Evolutionary conservation across 2,329 filamentous ascomycete species (phyloP).

Genomic region (Cryoendolithus antarcticus): DNA sequence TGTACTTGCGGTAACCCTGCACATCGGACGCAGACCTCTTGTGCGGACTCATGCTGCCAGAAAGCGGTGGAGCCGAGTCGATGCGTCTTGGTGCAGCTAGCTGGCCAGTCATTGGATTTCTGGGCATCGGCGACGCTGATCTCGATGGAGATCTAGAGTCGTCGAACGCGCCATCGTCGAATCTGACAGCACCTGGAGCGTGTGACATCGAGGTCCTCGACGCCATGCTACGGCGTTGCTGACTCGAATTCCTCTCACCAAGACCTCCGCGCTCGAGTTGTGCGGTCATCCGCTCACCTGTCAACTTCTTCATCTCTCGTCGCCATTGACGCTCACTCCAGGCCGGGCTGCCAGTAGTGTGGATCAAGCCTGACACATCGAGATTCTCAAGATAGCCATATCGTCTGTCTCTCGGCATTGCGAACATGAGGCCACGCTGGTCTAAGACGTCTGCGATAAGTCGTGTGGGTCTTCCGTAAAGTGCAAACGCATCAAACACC

Average conservation of each 20-base stretch:
- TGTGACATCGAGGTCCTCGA: slow-evolving; percentile 25
- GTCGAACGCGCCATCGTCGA: slow-evolving; percentile 30
- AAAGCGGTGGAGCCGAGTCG: slow-evolving; percentile 30
- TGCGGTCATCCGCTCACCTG: slow-evolving; percentile 59
- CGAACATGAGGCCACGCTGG: slow-evolving; percentile 88
- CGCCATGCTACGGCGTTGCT: slow-evolving; percentile 32
- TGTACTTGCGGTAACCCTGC: slow-evolving; percentile 31
- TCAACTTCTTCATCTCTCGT: slow-evolving; percentile 76
- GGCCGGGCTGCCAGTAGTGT: slow-evolving; percentile 58
- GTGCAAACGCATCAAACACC: slow-evolving; percentile 78
- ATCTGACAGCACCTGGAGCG: slow-evolving; percentile 25
- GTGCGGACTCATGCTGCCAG: slow-evolving; percentile 24
- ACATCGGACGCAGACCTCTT: slow-evolving; percentile 39
- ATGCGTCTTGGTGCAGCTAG: slow-evolving; percentile 25
- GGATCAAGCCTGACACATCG: slow-evolving; percentile 71
- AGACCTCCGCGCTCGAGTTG: slow-evolving; percentile 14
- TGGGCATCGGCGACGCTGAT: slow-evolving; percentile 29
- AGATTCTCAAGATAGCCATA: slow-evolving; percentile 85
- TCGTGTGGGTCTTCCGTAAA: slow-evolving; percentile 81
- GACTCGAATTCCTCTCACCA: slow-evolving; percentile 17
- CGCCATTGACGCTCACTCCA: slow-evolving; percentile 90
- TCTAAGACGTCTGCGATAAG: slow-evolving; percentile 81
- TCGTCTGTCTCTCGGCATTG: slow-evolving; percentile 76
- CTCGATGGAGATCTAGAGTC: slow-evolving; percentile 34
- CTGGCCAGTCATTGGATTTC: slow-evolving; percentile 13